phyloP scores from a whole-genome alignment of 148 eudicot species.

The Spergularia marina region DNA sequence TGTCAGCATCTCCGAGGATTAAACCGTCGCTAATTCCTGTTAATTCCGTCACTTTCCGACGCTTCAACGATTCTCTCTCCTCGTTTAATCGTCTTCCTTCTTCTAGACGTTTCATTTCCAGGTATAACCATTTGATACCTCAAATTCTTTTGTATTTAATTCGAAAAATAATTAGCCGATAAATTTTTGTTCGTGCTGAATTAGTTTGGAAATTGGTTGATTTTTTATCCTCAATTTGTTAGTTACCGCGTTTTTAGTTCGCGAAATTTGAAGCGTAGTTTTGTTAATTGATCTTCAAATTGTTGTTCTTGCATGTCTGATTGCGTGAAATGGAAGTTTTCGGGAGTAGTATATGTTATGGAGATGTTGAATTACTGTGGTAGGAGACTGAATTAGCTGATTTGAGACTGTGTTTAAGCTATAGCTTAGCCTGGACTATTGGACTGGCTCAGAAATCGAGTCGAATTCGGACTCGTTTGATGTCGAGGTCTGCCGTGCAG shows the following conservation, averaged over 20 bases:
- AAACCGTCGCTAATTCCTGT: constrained; percentile 23
- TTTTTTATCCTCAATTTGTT: background rate
- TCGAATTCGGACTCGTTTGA: background rate
- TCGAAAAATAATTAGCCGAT: background rate
- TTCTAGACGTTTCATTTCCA: constrained; percentile 17
- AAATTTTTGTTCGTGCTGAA: background rate
- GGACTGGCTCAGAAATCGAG: background rate
- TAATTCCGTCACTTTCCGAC: constrained; percentile 25
- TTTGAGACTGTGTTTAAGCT: background rate
- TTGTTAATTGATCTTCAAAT: no score
- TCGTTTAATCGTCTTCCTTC: constrained; percentile 16
- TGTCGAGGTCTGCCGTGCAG: background rate
- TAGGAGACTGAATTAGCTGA: background rate
- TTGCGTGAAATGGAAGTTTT: no score
- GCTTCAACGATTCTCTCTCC: constrained; percentile 23
- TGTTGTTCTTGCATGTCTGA: no score
- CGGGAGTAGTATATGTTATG: background rate
- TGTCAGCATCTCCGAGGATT: background rate
- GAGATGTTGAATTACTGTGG: background rate
- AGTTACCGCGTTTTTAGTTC: background rate
- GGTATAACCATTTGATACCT: constrained; percentile 25
- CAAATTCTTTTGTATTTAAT: background rate
- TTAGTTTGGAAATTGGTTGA: background rate
- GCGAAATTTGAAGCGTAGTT: no score
- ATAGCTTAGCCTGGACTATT: background rate